Evolutionary conservation across 352 stramenopile genomes (phyloP), one percentile per base, ranked within the genome.

Genomic region (Globisporangium radiosum): DNA sequence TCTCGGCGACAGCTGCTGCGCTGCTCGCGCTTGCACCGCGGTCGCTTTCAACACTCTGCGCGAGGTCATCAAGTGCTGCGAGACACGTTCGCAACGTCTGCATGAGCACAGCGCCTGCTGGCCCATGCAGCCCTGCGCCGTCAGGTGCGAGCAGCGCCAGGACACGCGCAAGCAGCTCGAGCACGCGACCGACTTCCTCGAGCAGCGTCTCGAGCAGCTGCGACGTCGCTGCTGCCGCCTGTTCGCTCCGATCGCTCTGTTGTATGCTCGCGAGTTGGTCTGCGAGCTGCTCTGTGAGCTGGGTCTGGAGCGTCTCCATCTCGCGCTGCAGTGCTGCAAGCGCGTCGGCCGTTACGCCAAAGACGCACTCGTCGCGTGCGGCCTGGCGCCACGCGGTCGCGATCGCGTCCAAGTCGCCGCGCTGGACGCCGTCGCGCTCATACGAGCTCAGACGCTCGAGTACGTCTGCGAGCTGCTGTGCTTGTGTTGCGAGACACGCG

Each of bases 341-440:
- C 25, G 66, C 65, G 4, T 69, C 66, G 0, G 52, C 47, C n/a
- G 70, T 73, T 14, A 68, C 69, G 14, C 78, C 78, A 33, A 79
- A 85, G n/a, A 87, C 60, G 45, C 78, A 86, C 49, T 82, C 75
- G 49, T 83, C 74, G 4, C 71, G 60, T 10, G 76, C 78, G 1
- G 63, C 71, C 40, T 82, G 71, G n/a, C 83, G 57, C 78, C 72
- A 82, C 6, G 45, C 48, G 4, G 37, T 66, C 1, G 61, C 57
- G 45, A 70, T 58, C 14, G 52, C 51, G 10, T 71, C 65, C n/a
- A 87, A 59, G 5, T 74, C 67, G 0, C 54, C 39, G 3, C 63
- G 62, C 5, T 54, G 62, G 3, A 81, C 53, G n/a, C 70, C 73
- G 42, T 61, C 33, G n/a, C 68, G 61, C 7, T 66, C 44, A 0